Base-by-base conservation (phyloP, 768 basidiomycete genomes). In the Calvatia gigantea region DNA sequence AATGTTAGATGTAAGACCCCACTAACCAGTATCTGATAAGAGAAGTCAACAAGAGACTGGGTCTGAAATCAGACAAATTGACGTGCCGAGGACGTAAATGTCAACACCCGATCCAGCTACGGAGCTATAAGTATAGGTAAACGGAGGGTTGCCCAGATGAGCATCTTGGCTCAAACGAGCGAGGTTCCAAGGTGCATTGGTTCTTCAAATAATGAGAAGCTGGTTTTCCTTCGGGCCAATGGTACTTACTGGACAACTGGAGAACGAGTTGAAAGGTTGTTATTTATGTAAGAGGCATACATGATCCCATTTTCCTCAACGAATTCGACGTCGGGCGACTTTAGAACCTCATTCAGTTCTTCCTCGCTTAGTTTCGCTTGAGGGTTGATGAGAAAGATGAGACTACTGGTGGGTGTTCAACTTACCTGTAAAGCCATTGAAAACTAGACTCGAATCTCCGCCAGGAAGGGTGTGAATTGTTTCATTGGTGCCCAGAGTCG, bases 171-270 rank as follows among this genome's bases (percentile, higher is more conserved):
- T 61, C 12, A 64, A 29, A 15, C 62, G 56, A 19, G 60, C 62
- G 19, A 61, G 54, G 28, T 61, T 59, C 62, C 62, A 61, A 3
- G 60, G 53, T 46, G 62, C 59, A 46, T 64, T 54, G 1, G 54
- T 62, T 31, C 60, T 60, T 25, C 25, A 2, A 17, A 27, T 15
- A 27, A 11, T 39, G 38, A 7, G n/a, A 8, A 8, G 9, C 19
- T 8, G 19, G 17, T 19, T 3, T 19, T n/a, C 19, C 15, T 19
- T 39, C 17, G 17, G n/a, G 19, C 35, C n/a, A 37, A 37, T 39
- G 38, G 5, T 19, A 8, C 38, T 11, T 38, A 49, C 49, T 38
- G 49, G 6, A 37, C 25, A 39, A 51, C 38, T 4, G 49, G 37
- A 28, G 49, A 11, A 21, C 23, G 37, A 28, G 27, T 8, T 7